Evolutionary conservation across 2,329 filamentous ascomycete genomes (phyloP).

Genomic region (Penicillium glabrum): DNA sequence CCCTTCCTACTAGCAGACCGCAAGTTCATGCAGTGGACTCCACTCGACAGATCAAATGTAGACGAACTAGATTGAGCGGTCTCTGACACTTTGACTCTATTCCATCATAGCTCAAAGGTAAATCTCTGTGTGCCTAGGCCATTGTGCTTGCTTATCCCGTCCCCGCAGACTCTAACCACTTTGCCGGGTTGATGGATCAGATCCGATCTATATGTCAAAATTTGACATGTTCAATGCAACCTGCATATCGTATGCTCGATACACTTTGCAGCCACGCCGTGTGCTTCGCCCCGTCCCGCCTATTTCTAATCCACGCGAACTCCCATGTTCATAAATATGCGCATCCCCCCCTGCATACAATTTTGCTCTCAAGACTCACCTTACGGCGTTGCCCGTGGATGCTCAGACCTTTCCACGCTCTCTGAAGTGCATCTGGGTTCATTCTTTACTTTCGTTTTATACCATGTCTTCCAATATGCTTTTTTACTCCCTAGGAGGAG

Average conservation of each 20-base stretch:
- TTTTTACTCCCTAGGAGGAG: constrained; percentile 26
- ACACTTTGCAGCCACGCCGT: constrained; percentile 16
- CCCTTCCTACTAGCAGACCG: neutral
- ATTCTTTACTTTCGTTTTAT: constrained; percentile 1
- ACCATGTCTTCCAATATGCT: constrained; percentile 16
- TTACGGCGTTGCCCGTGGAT: constrained; percentile 1
- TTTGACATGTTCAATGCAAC: constrained; percentile 2
- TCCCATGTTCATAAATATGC: constrained; percentile 17
- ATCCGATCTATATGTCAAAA: constrained; percentile 5
- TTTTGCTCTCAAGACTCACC: neutral
- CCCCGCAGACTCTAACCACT: constrained; percentile 15
- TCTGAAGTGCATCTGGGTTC: neutral
- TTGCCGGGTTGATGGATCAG: constrained; percentile 21
- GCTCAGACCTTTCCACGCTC: neutral
- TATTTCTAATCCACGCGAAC: constrained; percentile 9
- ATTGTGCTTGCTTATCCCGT: neutral
- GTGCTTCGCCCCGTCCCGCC: constrained; percentile 14
- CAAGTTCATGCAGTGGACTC: neutral
- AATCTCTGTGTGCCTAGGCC: neutral
- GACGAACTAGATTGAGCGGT: neutral
- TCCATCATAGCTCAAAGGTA: neutral
- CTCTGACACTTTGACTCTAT: neutral
- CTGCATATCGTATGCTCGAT: constrained; percentile 10
- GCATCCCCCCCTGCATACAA: neutral
- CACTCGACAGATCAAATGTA: neutral